phyloP scores from a whole-genome alignment of 2,329 filamentous ascomycete genomes.

The Ascochyta clinopodiicola region DNA sequence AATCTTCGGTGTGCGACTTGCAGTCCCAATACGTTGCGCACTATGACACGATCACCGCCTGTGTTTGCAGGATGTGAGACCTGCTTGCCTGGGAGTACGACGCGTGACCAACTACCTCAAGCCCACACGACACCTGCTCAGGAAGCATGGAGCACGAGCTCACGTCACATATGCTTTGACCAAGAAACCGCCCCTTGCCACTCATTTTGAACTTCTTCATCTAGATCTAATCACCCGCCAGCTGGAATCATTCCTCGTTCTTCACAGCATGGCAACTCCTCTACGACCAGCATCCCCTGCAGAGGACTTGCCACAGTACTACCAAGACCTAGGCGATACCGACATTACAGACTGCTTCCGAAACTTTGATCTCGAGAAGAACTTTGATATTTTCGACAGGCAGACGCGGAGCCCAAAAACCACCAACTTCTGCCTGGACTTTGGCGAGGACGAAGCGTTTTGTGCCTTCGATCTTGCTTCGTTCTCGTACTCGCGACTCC shows the following conservation, averaged over 20 bases:
- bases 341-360: constrained; percentile 52
- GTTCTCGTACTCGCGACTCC: constrained; percentile 50
- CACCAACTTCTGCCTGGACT: constrained; percentile 70
- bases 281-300: constrained; percentile 37
- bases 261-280: constrained; percentile 30
- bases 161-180: constrained; percentile 30
- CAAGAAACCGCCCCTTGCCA: not conserved
- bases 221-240: not conserved
- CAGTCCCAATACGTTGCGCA: not conserved
- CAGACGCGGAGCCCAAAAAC: constrained; percentile 52
- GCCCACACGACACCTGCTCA: constrained; percentile 23
- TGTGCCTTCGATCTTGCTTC: constrained; percentile 63
- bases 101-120: constrained; percentile 38
- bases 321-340: constrained; percentile 42
- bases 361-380: constrained; percentile 60
- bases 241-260: not conserved
- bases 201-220: constrained; percentile 1
- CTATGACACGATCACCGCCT: not conserved
- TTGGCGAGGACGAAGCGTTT: constrained; percentile 62
- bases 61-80: constrained; percentile 28
- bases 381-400: constrained; percentile 55
- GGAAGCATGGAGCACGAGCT: constrained; percentile 35
- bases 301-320: constrained; percentile 44
- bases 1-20: not conserved
- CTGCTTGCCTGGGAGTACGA: constrained; percentile 27